phyloP scores from a whole-genome alignment of 495 filamentous ascomycete genomes.

The Penicillium coprophilum region DNA sequence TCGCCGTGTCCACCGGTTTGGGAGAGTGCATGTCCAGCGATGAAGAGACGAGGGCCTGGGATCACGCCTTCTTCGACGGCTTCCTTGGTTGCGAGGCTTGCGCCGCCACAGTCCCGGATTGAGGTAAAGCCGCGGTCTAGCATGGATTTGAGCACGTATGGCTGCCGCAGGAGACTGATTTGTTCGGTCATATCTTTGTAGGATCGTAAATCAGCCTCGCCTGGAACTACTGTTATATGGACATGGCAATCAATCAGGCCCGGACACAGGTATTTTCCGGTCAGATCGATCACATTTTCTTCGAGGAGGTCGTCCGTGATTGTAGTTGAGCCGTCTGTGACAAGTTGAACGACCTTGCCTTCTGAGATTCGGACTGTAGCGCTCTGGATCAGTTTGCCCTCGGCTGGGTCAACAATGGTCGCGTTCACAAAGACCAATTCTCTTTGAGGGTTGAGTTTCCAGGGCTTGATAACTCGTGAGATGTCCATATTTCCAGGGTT shows the following conservation, averaged over 20 bases:
- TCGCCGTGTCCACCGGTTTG: constrained; percentile 59
- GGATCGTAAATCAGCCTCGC: constrained; percentile 30
- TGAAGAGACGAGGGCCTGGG: constrained; percentile 48
- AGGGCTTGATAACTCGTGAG: constrained; percentile 31
- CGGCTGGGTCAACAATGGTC: constrained; percentile 32
- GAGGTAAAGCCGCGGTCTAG: constrained; percentile 54
- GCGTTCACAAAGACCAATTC: constrained; percentile 30
- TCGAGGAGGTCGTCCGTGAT: background rate
- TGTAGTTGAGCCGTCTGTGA: constrained; percentile 5
- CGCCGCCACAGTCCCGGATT: constrained; percentile 54
- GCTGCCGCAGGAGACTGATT: constrained; percentile 17
- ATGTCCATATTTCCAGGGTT: constrained; percentile 16
- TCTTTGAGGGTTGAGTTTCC: constrained; percentile 28
- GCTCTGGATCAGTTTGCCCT: constrained; percentile 27
- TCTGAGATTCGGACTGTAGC: constrained; percentile 25
- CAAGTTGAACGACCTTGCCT: constrained; percentile 27
- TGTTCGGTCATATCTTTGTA: constrained; percentile 25
- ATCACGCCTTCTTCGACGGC: constrained; percentile 48
- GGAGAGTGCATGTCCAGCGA: constrained; percentile 41
- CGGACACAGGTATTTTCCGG: constrained; percentile 50
- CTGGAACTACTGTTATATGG: constrained; percentile 49
- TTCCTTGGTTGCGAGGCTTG: constrained; percentile 47
- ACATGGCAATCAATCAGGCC: constrained; percentile 62
- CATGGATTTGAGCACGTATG: constrained; percentile 36
- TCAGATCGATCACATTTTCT: constrained; percentile 35